phyloP scores from a whole-genome alignment of 2,329 filamentous ascomycete genomes.

The Penicillium rolfsii region DNA sequence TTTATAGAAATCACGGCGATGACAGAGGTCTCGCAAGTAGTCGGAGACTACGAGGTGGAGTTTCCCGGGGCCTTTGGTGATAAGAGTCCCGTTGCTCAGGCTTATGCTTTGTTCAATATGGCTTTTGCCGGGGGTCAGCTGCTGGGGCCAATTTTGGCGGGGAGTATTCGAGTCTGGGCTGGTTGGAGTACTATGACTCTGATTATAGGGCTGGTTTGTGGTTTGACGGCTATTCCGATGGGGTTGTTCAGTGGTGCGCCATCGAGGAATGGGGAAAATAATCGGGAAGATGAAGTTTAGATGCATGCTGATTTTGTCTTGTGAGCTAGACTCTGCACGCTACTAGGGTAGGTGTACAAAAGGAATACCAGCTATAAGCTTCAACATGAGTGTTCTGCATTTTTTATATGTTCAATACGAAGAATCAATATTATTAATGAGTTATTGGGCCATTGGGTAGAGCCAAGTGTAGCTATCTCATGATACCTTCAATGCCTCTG shows the following conservation, averaged over 20 bases:
- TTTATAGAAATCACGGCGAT: slow-evolving; percentile 66
- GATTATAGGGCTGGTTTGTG: slow-evolving; percentile 32
- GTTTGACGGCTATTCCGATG: slow-evolving; percentile 29
- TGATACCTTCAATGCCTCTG: too few species aligned
- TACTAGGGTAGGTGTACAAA: not conserved
- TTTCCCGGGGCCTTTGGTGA: slow-evolving; percentile 67
- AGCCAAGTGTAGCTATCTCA: too few species aligned
- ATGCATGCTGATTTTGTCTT: too few species aligned
- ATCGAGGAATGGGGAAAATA: not conserved
- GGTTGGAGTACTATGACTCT: slow-evolving; percentile 36
- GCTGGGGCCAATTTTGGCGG: slow-evolving; percentile 61
- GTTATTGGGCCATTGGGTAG: too few species aligned
- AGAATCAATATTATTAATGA: too few species aligned
- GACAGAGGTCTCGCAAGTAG: slow-evolving; percentile 65
- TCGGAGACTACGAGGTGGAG: slow-evolving; percentile 62
- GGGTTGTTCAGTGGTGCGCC: slow-evolving; percentile 15
- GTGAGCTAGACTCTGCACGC: not conserved
- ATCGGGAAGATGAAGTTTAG: not conserved
- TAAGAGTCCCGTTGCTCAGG: slow-evolving; percentile 61
- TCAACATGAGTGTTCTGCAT: too few species aligned
- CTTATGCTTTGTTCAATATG: slow-evolving; percentile 66
- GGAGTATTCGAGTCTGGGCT: slow-evolving; percentile 36
- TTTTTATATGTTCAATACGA: too few species aligned
- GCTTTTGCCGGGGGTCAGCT: slow-evolving; percentile 62
- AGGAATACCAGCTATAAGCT: not conserved